phyloP scores from a whole-genome alignment of 2,329 filamentous ascomycete genomes.

The Monilinia aucupariae region DNA sequence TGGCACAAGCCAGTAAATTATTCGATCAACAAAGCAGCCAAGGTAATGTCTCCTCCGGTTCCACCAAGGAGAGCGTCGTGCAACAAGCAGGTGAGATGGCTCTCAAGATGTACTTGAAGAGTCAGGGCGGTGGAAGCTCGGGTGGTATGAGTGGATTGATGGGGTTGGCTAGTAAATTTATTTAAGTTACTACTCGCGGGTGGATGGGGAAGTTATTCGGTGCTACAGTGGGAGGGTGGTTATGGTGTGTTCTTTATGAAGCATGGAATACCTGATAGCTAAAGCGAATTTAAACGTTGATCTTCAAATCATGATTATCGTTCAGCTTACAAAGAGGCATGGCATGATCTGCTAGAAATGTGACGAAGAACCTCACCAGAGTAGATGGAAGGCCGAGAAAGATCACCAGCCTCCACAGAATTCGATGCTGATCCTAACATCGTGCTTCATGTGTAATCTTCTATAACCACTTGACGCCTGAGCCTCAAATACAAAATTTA shows the following conservation, averaged over 20 bases:
- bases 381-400: too few species aligned
- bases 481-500: too few species aligned
- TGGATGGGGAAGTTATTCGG: background rate
- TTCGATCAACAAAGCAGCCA: conserved; percentile 54
- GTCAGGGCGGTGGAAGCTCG: conserved; percentile 50
- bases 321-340: background rate
- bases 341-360: too few species aligned
- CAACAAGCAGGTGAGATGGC: conserved; percentile 79
- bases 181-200: conserved; percentile 32
- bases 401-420: too few species aligned
- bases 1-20: conserved; percentile 76
- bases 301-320: background rate
- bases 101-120: conserved; percentile 86
- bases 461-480: too few species aligned
- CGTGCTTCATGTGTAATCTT: too few species aligned
- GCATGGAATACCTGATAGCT: background rate
- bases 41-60: conserved; percentile 49
- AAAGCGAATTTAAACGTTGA: background rate
- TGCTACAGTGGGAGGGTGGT: background rate
- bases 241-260: background rate
- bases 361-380: too few species aligned
- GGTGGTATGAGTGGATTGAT: conserved; percentile 39
- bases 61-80: conserved; percentile 76
- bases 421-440: too few species aligned
- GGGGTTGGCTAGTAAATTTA: conserved; percentile 57